Base-by-base conservation (phyloP, 306 rosid species). In the Prunus padus region DNA sequence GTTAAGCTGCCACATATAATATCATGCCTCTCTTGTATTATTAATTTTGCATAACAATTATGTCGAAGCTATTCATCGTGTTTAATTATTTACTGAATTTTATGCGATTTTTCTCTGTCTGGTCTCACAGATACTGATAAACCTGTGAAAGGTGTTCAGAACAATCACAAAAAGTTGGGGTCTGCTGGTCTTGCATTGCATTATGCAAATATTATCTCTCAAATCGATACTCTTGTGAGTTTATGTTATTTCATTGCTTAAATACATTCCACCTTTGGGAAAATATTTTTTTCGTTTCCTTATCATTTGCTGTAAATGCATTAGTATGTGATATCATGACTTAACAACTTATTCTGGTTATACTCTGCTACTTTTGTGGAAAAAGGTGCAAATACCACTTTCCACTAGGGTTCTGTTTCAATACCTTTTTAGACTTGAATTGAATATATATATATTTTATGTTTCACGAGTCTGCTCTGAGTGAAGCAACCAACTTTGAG, bases 111-210 rank as follows among this genome's bases (percentile, higher is more conserved):
- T 31, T 73, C 22, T 57, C 26, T 82, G 62, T 74, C 75, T 33
- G 40, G 75, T 75, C 74, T 63, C 80, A 88, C 89, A 92, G 99
- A 90, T 74, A 82, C 81, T 45, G 93, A 84, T 74, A 84, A 78
- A 72, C 84, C 81, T 28, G 82, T 40, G 33, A 83, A 88, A 74
- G 90, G 88, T 69, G 85, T 88, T 77, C 93, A 82, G 25, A 85
- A 69, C 70, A 86, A 82, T 82, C 83, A 84, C 44, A 86, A 87
- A 76, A 92, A 82, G 85, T 78, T 95, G 84, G 99, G 99, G 47
- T 85, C 92, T 70, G 93, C 98, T 61, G 99, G 99, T 85, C 99
- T 96, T 60, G 97, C 98, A 50, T 86, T 95, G 91, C 99, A 95
- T 84, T 95, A 90, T 76, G 99, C 99, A 67, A 90, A 88, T 77